Evolutionary conservation across 352 stramenopile species (phyloP).

Genomic region (Globisporangium alternatum): DNA sequence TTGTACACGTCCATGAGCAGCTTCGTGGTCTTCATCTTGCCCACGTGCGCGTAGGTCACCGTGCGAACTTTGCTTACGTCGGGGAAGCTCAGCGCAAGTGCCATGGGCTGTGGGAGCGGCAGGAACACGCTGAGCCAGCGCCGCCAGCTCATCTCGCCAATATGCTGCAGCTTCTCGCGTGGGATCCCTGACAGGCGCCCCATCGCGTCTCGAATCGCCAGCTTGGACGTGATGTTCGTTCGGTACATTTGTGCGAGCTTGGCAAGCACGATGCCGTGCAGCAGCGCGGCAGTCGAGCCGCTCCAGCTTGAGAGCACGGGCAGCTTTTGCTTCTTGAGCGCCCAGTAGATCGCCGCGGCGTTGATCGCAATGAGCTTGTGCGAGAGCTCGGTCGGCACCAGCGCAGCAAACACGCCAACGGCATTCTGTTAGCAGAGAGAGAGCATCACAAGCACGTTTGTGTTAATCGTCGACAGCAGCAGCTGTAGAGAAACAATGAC

Average conservation of each 20-base stretch:
- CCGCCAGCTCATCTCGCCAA: slow-evolving; percentile 45
- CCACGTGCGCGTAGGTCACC: slow-evolving; percentile 62
- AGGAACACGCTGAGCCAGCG: slow-evolving; percentile 61
- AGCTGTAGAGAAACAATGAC: background rate
- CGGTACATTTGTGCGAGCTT: slow-evolving; percentile 42
- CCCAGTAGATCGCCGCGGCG: slow-evolving; percentile 36
- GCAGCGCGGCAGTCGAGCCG: slow-evolving; percentile 39
- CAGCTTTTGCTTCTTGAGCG: slow-evolving; percentile 41
- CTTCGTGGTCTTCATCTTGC: slow-evolving; percentile 48
- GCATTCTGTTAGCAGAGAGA: slow-evolving; percentile 7
- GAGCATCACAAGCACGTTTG: background rate
- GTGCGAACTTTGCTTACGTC: slow-evolving; percentile 52
- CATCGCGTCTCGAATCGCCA: slow-evolving; percentile 43
- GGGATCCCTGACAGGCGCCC: slow-evolving; percentile 28
- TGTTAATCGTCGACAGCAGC: background rate
- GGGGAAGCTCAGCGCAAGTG: slow-evolving; percentile 45
- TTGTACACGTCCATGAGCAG: slow-evolving; percentile 80
- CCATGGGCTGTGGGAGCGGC: slow-evolving; percentile 52
- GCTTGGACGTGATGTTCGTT: slow-evolving; percentile 44
- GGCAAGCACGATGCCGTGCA: slow-evolving; percentile 45
- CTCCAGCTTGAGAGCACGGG: slow-evolving; percentile 45
- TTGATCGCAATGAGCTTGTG: slow-evolving; percentile 57
- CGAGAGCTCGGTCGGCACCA: slow-evolving; percentile 52
- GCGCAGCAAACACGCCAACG: slow-evolving; percentile 4
- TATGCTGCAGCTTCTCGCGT: slow-evolving; percentile 21